Percentiles rank a stretch among this genome's conserved stretches.
These are phyloP conservation scores for Fusarium foetens DNA, from an alignment of 2,329 filamentous ascomycete genomes.

Conservation along the genomic window DNA sequence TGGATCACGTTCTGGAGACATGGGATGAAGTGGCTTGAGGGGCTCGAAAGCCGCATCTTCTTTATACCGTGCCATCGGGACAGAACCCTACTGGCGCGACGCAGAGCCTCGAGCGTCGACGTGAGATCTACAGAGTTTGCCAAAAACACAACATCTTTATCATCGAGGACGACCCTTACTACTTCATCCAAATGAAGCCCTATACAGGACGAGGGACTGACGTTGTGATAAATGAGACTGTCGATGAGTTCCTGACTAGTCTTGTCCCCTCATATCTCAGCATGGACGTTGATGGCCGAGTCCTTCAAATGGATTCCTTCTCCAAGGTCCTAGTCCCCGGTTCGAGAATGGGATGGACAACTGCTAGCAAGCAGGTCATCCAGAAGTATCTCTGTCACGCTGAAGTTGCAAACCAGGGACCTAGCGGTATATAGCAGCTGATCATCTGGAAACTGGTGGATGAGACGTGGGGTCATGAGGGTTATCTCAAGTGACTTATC, in stretches of 20 bases:
- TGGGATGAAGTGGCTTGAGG: neutral
- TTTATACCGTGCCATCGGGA: neutral
- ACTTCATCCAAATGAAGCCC: neutral
- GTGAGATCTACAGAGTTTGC: neutral
- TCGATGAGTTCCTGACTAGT: neutral
- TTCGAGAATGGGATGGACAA: neutral
- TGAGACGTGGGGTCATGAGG: neutral
- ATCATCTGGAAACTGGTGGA: neutral
- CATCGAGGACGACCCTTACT: neutral
- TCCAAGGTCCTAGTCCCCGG: neutral
- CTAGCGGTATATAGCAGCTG: neutral
- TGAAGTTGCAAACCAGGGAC: neutral
- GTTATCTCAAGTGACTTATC: neutral
- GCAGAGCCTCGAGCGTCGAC: neutral
- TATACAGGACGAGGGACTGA: neutral
- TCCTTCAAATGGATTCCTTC: neutral
- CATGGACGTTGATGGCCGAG: neutral
- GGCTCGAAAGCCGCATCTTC: neutral
- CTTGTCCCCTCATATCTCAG: neutral
- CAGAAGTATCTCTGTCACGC: neutral
- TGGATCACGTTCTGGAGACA: neutral
- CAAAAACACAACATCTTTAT: neutral
- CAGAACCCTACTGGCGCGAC: neutral
- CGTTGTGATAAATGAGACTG: neutral
- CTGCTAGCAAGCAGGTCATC: neutral